Evolutionary conservation across 192 early-diverging fungal genomes (phyloP), one percentile per base, ranked within the genome.

Genomic region (Pecoramyces ruminantium): DNA sequence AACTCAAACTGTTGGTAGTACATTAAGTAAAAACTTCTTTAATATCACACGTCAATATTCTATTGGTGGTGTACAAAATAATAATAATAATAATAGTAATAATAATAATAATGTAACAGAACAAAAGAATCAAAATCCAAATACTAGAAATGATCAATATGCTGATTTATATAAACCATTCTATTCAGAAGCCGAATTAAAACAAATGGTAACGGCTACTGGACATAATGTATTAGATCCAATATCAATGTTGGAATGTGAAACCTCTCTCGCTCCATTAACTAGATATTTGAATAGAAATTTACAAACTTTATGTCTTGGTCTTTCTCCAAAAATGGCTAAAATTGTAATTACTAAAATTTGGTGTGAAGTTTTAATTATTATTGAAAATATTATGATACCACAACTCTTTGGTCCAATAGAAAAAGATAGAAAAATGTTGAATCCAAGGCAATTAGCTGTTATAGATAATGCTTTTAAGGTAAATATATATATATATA

Each of bases 231-330:
- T 67, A n/a, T 67, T 67, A 67, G 51, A 25, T 11, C 79, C 80
- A 82, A 38, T 86, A 12, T 83, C 84, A 18, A 79, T 87, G 29
- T 28, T 58, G 21, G 88, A 89, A 78, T 93, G 92, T 80, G 91
- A 92, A 79, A 88, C 90, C 80, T 89, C 90, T 0, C 82, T 95
- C 29, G 87, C 88, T 29, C 93, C 91, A 28, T 80, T 95, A 21
- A 84, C 93, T 29, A 92, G 93, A 83, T 95, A 93, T 80, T 86
- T 95, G 83, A 93, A 95, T 39, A 88, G 81, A 29, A 94, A 93
- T 78, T 82, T 95, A 25, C 88, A 90, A 21, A 87, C 87, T 1
- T 80, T 94, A 30, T 92, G 92, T 78, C 86, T 90, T 28, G 87
- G 92, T 30, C 86, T 95, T 27, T 90, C 91, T 38, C 88, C 90